Evolutionary conservation across 163 green algal genomes (phyloP), one percentile per base, ranked within the genome.

Genomic region (Prototheca wickerhamii): DNA sequence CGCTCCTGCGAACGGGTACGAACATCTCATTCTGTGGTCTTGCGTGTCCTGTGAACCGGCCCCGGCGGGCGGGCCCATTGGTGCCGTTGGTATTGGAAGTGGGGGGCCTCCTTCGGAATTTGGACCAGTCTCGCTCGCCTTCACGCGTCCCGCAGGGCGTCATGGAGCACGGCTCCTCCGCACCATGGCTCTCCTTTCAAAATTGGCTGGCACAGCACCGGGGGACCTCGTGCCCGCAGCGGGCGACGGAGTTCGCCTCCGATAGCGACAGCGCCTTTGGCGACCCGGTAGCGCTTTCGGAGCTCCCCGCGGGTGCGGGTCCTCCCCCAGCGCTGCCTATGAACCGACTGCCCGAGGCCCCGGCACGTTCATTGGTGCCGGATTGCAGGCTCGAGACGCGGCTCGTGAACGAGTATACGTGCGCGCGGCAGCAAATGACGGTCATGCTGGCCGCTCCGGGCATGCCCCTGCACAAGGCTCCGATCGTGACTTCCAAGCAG

Each of bases 381-480:
- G 70, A 77, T 49, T 77, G 70, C 58, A 35, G 70, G 0, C 35
- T 52, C 1, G 70, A 77, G 60, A 64, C 37, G 42, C 59, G 70
- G 43, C 28, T 72, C 26, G 40, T 55, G 15, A 64, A 61, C 54
- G 59, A 63, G 15, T 59, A 42, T 43, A 53, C 30, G 20, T 56
- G 60, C 5, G 67, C 60, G 7, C 40, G 70, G n/a, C 64, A 73
- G 37, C 64, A 78, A 23, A 74, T 68, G 55, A 68, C 61, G 3
- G 60, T 78, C 5, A 43, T 71, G 57, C 61, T 78, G 50, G 55
- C 61, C 4, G 71, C 62, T 31, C 71, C 71, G 3, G 70, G 70
- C 25, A 61, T 77, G 21, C 46, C 58, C 18, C 26, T 63, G 20
- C 29, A 61, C 30, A 64, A 71, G 25, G 54, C 60, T 8, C 66